Conservation (phyloP, 2,329 filamentous ascomycete species). For the Phyllosticta citriasiana region DNA sequence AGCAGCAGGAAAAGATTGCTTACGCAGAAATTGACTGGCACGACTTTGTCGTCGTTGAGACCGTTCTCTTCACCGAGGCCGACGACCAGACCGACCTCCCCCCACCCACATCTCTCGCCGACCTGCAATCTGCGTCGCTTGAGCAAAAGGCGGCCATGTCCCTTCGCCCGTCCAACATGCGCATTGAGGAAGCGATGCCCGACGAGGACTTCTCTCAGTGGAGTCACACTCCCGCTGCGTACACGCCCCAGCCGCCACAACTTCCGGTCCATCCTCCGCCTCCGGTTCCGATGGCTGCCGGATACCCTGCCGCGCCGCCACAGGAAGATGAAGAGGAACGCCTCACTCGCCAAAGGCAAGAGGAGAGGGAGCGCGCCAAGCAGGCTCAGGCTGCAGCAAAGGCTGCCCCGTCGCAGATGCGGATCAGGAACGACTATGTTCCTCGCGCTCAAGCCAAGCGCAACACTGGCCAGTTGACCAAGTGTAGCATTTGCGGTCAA, state of each 20-base stretch:
- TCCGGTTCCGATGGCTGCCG: slow-evolving; percentile 20
- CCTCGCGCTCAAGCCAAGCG: slow-evolving; percentile 69
- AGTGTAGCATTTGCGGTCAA: slow-evolving; percentile 91
- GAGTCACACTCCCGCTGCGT: slow-evolving; percentile 21
- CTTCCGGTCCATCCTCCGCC: slow-evolving; percentile 19
- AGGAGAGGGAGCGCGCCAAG: slow-evolving; percentile 53
- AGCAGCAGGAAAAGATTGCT: slow-evolving; percentile 65
- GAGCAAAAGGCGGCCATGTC: slow-evolving; percentile 92
- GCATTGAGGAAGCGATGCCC: slow-evolving; percentile 93
- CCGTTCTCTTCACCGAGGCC: slow-evolving; percentile 79
- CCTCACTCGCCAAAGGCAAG: slow-evolving; percentile 29
- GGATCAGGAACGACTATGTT: slow-evolving; percentile 88
- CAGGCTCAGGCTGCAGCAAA: slow-evolving; percentile 71
- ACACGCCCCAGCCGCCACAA: slow-evolving; percentile 20
- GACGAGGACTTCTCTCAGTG: slow-evolving; percentile 21
- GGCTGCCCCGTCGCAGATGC: slow-evolving; percentile 60
- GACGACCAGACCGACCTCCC: slow-evolving; percentile 82
- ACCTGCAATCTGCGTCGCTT: slow-evolving; percentile 86
- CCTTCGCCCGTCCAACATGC: slow-evolving; percentile 61
- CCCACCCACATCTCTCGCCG: slow-evolving; percentile 77
- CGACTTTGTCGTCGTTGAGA: slow-evolving; percentile 93
- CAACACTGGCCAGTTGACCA: slow-evolving; percentile 54
- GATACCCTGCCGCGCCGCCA: slow-evolving; percentile 23
- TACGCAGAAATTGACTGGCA: slow-evolving; percentile 95
- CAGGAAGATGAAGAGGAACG: slow-evolving; percentile 30